These are phyloP conservation scores for Abelmoschus esculentus DNA, from an alignment of 345 rosid species.

Conservation along the genomic window DNA sequence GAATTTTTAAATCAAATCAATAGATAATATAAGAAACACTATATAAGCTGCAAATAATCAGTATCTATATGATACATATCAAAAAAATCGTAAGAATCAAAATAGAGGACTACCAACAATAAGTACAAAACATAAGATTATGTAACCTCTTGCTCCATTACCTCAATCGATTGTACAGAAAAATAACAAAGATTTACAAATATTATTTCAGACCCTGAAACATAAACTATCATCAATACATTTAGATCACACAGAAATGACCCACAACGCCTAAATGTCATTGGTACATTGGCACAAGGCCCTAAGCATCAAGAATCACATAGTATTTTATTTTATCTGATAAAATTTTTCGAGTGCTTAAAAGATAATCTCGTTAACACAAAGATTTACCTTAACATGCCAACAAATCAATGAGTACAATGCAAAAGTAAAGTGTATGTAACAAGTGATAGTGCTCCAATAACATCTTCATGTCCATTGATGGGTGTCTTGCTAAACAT, in stretches of 20 bases:
- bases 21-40: constrained; percentile 79
- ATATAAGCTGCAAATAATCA: constrained; percentile 80
- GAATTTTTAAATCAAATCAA: no score
- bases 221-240: constrained; percentile 16
- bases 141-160: constrained; percentile 29
- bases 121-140: constrained; percentile 1
- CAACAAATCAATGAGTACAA: constrained; percentile 54
- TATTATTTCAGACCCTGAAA: constrained; percentile 95
- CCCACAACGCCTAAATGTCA: no score
- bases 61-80: constrained; percentile 33
- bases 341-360: no score
- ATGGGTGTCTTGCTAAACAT: no score
- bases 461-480: no score
- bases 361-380: no score
- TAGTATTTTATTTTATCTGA: no score
- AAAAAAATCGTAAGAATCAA: constrained; percentile 9
- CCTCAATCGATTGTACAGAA: constrained; percentile 93
- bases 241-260: not conserved
- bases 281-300: no score
- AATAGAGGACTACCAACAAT: not conserved
- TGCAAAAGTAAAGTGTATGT: no score
- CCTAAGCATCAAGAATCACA: no score
- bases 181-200: constrained; percentile 99
- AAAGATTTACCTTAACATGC: no score
- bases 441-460: no score